Evolutionary conservation across 768 basidiomycete genomes (phyloP).

Genomic region (Phaeotremella skinneri): DNA sequence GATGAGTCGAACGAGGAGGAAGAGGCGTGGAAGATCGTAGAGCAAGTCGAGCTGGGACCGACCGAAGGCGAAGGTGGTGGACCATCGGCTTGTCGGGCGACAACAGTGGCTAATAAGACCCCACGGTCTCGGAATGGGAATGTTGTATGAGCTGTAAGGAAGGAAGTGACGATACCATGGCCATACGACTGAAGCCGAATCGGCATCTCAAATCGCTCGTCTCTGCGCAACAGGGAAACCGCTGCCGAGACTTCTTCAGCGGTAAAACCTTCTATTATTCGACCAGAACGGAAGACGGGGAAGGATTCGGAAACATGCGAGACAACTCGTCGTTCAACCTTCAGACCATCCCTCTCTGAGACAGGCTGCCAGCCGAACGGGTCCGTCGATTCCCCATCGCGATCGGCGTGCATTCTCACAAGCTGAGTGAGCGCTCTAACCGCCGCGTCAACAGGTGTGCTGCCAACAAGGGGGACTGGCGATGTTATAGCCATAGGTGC

Average conservation of each 20-base stretch:
- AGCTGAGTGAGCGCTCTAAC: slow-evolving; percentile 78
- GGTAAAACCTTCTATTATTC: slow-evolving; percentile 88
- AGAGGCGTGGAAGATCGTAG: slow-evolving; percentile 76
- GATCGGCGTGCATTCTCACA: slow-evolving; percentile 64
- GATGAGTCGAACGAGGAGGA: slow-evolving; percentile 62
- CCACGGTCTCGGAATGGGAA: slow-evolving; percentile 90
- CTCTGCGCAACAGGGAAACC: slow-evolving; percentile 67
- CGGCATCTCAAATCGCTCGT: slow-evolving; percentile 71
- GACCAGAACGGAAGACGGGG: slow-evolving; percentile 81
- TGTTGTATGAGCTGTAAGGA: slow-evolving; percentile 69
- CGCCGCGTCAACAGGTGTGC: slow-evolving; percentile 54
- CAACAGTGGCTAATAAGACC: slow-evolving; percentile 73
- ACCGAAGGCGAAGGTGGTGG: slow-evolving; percentile 47
- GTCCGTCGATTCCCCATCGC: slow-evolving; percentile 55
- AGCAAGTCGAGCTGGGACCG: slow-evolving; percentile 46
- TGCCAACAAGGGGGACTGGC: slow-evolving; percentile 18
- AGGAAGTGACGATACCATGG: slow-evolving; percentile 67
- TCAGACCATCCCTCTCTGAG: slow-evolving; percentile 67
- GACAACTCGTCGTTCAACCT: slow-evolving; percentile 71
- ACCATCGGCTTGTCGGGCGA: slow-evolving; percentile 56
- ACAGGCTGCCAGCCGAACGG: slow-evolving; percentile 71
- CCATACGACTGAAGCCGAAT: slow-evolving; percentile 73
- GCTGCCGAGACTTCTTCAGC: slow-evolving; percentile 81
- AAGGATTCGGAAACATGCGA: slow-evolving; percentile 74
- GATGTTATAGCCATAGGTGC: slow-evolving; percentile 38